Evolutionary conservation across 371 early-diverging fungal species (phyloP), one percentile per base, ranked within the genome.

Genomic region (Dentiscutata heterogama): DNA sequence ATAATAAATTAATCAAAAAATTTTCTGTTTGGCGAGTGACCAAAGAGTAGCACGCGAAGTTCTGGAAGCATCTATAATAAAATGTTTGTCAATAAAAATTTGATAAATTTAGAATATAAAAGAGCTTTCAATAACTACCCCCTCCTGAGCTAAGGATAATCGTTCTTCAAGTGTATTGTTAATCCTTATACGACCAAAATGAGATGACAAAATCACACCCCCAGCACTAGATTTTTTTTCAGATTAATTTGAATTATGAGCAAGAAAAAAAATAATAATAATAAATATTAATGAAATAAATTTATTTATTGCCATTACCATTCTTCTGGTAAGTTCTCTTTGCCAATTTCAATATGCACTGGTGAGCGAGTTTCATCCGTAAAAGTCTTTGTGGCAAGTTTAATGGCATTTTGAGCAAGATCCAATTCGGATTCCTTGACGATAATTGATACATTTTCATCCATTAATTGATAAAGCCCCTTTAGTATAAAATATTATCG

Each of bases 111-210:
- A 8, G 16, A 70, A 11, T 22, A 25, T n/a, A 35, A 13, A 11
- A 8, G 11, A 3, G 31, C n/a, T 58, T 18, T 67, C 25, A 46
- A 70, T 14, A 27, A 46, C 2, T 89, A 93, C 93, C 84, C 89
- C 87, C 81, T 96, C 94, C 75, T 94, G 91, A 67, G 91, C 89
- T 83, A 95, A 90, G 6, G 94, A 95, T 82, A 99, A 88, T 72
- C 99, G 94, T 27, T 94, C 90, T 86, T 95, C 96, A 64, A 97
- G 90, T 50, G 99, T 97, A 88, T 99, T 99, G 85, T 93, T 89
- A 78, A 94, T 91, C 64, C 89, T 89, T 84, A 97, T 97, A 53
- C 94, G 91, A 71, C 96, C 97, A 68, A 93, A 89, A 56, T 91
- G 86, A 35, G 94, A 93, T 56, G 93, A 87, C 46, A 97, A 88